These are phyloP conservation scores for Blepharisma stoltei DNA, from an alignment of 73 alveolate genomes.

Conservation along the genomic window DNA sequence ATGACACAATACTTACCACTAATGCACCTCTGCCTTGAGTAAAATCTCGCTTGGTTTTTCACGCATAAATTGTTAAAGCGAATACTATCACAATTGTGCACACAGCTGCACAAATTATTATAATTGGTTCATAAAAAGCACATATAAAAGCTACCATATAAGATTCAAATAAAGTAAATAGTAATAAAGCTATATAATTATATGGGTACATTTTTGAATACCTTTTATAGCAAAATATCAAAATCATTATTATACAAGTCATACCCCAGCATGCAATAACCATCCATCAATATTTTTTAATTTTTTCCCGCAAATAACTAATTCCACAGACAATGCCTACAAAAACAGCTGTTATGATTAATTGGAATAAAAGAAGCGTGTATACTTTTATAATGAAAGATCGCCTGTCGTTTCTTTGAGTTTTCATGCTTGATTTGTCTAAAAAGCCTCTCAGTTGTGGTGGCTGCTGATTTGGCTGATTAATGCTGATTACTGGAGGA, in stretches of 20 bases:
- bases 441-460: no score
- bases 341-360: neutral
- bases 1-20: slow-evolving; percentile 16
- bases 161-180: slow-evolving; percentile 13
- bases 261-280: neutral
- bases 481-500: no score
- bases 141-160: slow-evolving; percentile 27
- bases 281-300: neutral
- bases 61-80: slow-evolving; percentile 53
- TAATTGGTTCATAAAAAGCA: slow-evolving; percentile 31
- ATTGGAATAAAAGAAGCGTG: neutral
- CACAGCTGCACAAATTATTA: slow-evolving; percentile 51
- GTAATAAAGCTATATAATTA: slow-evolving; percentile 11
- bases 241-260: neutral
- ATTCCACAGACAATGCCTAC: neutral
- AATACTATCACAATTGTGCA: slow-evolving; percentile 43
- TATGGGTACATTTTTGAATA: neutral
- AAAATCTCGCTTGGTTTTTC: slow-evolving; percentile 50
- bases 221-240: slow-evolving; percentile 7
- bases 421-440: no score
- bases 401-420: neutral
- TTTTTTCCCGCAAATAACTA: neutral
- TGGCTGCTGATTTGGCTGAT: no score
- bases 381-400: slow-evolving; percentile 26
- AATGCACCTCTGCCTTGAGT: slow-evolving; percentile 45